These are phyloP conservation scores for Blastocystis sp. DNA, from an alignment of 352 stramenopile genomes.

Conservation along the genomic window DNA sequence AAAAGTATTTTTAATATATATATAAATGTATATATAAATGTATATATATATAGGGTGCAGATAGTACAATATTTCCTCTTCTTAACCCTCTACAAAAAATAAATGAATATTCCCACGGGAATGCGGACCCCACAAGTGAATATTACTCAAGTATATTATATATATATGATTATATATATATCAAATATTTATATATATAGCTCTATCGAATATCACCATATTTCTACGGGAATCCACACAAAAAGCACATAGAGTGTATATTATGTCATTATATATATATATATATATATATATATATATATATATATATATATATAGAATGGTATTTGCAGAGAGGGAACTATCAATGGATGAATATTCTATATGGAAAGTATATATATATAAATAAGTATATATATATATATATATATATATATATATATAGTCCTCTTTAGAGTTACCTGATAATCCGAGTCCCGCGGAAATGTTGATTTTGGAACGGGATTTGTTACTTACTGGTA, in stretches of 20 bases:
- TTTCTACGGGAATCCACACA: too few relatives aligned
- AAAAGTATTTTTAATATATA: not conserved
- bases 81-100: not conserved
- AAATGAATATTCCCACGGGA: not conserved
- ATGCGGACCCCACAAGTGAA: not conserved
- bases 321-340: conserved; percentile 23
- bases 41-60: conserved; percentile 1
- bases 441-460: not conserved
- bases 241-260: too few relatives aligned
- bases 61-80: conserved; percentile 8
- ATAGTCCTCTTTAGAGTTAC: too few relatives aligned
- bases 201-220: too few relatives aligned
- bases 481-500: not conserved
- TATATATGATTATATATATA: not conserved
- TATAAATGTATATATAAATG: too few relatives aligned
- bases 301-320: not conserved
- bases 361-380: conserved; percentile 1
- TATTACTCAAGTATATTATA: conserved; percentile 5
- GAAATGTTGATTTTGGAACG: not conserved
- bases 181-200: too few relatives aligned
- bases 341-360: not conserved
- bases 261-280: too few relatives aligned
- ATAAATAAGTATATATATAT: not conserved
- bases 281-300: too few relatives aligned
- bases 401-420: not conserved